Conservation (phyloP, 129 eudicot genomes). For the Tanacetum coccineum region DNA sequence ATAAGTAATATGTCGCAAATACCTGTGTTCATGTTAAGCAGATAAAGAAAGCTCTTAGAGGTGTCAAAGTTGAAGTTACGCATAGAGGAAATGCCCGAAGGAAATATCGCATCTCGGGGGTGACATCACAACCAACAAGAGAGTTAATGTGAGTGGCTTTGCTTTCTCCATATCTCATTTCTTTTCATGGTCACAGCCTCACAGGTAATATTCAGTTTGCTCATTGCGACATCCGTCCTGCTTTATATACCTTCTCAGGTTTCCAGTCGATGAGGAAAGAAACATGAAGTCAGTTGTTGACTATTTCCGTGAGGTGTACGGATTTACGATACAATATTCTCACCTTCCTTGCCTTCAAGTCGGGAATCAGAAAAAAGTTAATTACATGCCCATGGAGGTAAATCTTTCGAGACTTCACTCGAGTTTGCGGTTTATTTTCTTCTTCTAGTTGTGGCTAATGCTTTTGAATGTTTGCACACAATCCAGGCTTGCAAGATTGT, state of each 20-base stretch:
- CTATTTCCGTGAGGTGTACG: constrained; percentile 71
- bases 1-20: not conserved
- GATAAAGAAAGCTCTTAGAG: constrained; percentile 81
- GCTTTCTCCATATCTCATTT: not conserved
- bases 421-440: not conserved
- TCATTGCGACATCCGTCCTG: not conserved
- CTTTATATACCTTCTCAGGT: constrained; percentile 29
- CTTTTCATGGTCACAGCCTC: not conserved
- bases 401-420: not conserved
- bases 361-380: constrained; percentile 66
- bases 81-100: constrained; percentile 68
- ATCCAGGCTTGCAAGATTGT: constrained; percentile 80
- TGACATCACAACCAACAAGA: constrained; percentile 78
- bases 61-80: constrained; percentile 83
- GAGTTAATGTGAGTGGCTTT: constrained; percentile 53
- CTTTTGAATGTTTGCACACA: constrained; percentile 2
- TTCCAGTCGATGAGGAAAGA: constrained; percentile 69
- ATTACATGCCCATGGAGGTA: constrained; percentile 94
- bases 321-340: constrained; percentile 57
- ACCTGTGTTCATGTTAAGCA: constrained; percentile 23
- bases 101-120: constrained; percentile 70
- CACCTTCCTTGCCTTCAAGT: constrained; percentile 89
- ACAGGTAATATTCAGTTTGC: not conserved
- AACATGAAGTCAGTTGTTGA: constrained; percentile 75
- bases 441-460: not conserved